Conservation (phyloP, 73 alveolate genomes). For the Paramecium octaurelia region DNA sequence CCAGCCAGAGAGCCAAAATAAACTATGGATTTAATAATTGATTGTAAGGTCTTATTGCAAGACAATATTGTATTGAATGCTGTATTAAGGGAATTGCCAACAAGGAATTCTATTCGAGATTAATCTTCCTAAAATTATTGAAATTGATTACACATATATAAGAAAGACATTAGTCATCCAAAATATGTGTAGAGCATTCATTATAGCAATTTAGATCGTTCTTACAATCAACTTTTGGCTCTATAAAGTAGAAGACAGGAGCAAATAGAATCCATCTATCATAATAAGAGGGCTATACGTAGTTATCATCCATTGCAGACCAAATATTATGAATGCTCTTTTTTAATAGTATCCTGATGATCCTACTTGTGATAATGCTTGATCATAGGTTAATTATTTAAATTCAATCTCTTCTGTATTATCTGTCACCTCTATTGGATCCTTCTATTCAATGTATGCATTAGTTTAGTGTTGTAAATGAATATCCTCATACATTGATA, state of each 20-base stretch:
- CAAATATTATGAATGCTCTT: slow-evolving; percentile 17
- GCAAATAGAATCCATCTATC: neutral
- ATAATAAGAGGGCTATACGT: neutral
- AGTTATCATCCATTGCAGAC: slow-evolving; percentile 41
- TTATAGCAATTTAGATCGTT: neutral
- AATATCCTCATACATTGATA: neutral
- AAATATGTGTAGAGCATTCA: neutral
- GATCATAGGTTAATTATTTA: neutral
- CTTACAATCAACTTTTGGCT: neutral
- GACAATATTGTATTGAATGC: neutral
- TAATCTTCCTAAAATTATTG: neutral
- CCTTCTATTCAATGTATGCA: neutral
- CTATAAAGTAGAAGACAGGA: neutral
- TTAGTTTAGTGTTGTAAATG: neutral
- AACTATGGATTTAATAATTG: neutral
- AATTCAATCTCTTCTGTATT: neutral
- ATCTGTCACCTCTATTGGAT: neutral
- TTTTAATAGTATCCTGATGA: neutral
- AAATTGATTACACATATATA: slow-evolving; percentile 12
- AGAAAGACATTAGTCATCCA: neutral
- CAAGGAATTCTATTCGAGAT: neutral
- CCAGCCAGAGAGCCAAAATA: slow-evolving; percentile 48
- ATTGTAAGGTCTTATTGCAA: neutral
- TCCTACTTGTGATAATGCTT: slow-evolving; percentile 53
- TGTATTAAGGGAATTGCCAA: neutral